These are phyloP conservation scores for Persicaria tinctoria DNA, from an alignment of 148 eudicot genomes.

Conservation along the genomic window DNA sequence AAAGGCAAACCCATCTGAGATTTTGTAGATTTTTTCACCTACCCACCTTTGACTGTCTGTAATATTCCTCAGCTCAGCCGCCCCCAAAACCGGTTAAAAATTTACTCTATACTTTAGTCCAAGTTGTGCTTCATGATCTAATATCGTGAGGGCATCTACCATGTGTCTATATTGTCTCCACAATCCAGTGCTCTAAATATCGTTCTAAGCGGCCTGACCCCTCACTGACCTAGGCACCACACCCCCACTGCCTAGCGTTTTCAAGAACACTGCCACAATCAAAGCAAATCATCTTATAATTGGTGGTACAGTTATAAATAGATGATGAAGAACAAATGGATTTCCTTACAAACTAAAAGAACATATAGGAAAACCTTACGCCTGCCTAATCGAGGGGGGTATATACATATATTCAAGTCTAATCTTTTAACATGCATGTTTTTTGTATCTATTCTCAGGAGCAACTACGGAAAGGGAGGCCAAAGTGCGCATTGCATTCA, in stretches of 20 bases:
- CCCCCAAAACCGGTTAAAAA: neutral
- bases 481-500: constrained; percentile 48
- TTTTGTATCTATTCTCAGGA: constrained; percentile 1
- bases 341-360: neutral
- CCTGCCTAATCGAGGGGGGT: neutral
- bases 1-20: neutral
- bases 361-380: neutral
- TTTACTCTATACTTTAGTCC: neutral
- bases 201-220: too few species aligned
- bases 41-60: constrained; percentile 1
- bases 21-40: neutral
- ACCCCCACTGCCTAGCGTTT: too few species aligned
- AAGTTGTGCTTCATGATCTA: neutral
- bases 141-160: too few species aligned
- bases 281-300: neutral
- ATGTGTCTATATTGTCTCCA: too few species aligned
- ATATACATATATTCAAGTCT: neutral
- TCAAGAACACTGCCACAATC: neutral
- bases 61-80: neutral
- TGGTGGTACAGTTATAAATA: neutral
- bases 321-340: neutral
- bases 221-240: too few species aligned
- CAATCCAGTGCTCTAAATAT: too few species aligned
- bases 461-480: constrained; percentile 26
- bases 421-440: neutral